These are phyloP conservation scores for Clitocybe nebularis DNA, from an alignment of 1,284 basidiomycete species.

Conservation along the genomic window DNA sequence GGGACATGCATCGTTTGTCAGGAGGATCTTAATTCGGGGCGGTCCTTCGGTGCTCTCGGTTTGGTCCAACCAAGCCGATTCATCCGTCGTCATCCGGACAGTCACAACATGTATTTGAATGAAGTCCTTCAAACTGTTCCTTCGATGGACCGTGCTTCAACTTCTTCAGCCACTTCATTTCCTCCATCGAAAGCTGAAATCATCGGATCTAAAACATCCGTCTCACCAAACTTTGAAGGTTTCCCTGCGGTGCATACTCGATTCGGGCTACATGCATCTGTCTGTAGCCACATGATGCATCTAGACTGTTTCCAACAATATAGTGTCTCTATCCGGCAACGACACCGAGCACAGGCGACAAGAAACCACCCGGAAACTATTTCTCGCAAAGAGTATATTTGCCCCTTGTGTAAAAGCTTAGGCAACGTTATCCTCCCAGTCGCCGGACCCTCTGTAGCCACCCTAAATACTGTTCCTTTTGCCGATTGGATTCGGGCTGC, in stretches of 20 bases:
- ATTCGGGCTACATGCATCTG: constrained; percentile 86
- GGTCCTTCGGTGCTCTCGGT: constrained; percentile 87
- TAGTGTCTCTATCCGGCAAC: constrained; percentile 80
- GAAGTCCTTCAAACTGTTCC: constrained; percentile 66
- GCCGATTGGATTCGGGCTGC: constrained; percentile 80
- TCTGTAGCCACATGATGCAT: constrained; percentile 98
- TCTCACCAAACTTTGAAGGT: constrained; percentile 60
- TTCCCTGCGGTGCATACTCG: constrained; percentile 72
- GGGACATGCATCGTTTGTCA: constrained; percentile 98
- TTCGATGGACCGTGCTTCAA: constrained; percentile 59
- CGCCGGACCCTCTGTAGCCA: constrained; percentile 40
- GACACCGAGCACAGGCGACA: constrained; percentile 88
- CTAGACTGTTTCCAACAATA: constrained; percentile 92
- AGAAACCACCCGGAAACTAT: constrained; percentile 95
- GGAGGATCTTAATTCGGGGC: constrained; percentile 77
- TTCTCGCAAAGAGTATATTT: constrained; percentile 91
- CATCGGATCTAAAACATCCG: constrained; percentile 43
- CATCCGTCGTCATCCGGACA: constrained; percentile 76
- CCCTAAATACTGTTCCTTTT: constrained; percentile 58
- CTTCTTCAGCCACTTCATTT: constrained; percentile 35
- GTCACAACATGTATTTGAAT: constrained; percentile 66
- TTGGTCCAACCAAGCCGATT: constrained; percentile 88
- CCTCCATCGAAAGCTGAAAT: constrained; percentile 50
- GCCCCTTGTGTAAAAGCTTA: constrained; percentile 96
- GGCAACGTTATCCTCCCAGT: constrained; percentile 94